Percentiles rank a stretch among this genome's conserved stretches.
These are phyloP conservation scores for Schizonepeta tenuifolia DNA, from an alignment of 257 asterid species.

Conservation along the genomic window DNA sequence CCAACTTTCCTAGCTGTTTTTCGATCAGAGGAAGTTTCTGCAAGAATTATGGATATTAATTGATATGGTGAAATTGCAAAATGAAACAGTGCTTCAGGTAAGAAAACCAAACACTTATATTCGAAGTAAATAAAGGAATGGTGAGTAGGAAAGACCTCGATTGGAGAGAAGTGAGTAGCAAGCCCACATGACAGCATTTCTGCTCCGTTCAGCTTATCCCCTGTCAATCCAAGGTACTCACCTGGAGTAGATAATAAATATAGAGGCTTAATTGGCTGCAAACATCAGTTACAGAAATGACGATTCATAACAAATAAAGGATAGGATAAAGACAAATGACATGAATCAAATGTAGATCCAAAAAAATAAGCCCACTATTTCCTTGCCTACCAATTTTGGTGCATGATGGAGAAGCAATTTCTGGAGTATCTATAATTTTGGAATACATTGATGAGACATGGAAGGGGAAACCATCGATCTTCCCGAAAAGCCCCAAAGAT, in stretches of 20 bases:
- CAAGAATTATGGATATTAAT: slow-evolving; percentile 29
- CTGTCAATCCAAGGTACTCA: slow-evolving; percentile 91
- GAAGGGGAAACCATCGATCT: no score
- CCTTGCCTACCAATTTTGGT: slow-evolving; percentile 35
- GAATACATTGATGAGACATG: slow-evolving; percentile 47
- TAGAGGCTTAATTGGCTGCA: slow-evolving; percentile 23
- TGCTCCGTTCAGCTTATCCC: slow-evolving; percentile 78
- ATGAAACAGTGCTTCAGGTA: not conserved
- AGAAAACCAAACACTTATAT: slow-evolving; percentile 11
- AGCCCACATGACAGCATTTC: slow-evolving; percentile 96
- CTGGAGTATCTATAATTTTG: no score
- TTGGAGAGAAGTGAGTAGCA: slow-evolving; percentile 77
- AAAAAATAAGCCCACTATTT: slow-evolving; percentile 25
- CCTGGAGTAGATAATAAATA: slow-evolving; percentile 50
- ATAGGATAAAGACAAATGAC: not conserved
- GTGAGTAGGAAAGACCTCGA: slow-evolving; percentile 44
- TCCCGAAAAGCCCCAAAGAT: no score
- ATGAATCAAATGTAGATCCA: not conserved
- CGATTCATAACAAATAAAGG: slow-evolving; percentile 12
- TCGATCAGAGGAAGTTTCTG: slow-evolving; percentile 88
- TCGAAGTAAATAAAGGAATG: slow-evolving; percentile 20
- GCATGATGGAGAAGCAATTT: slow-evolving; percentile 30
- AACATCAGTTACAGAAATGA: not conserved
- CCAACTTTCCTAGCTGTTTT: slow-evolving; percentile 73
- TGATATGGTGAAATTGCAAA: slow-evolving; percentile 20